Percentiles rank a stretch among this genome's conserved stretches.
These are phyloP conservation scores for Arthrobotrys pseudoclavata DNA, from an alignment of 2,329 filamentous ascomycete species.

Conservation along the genomic window DNA sequence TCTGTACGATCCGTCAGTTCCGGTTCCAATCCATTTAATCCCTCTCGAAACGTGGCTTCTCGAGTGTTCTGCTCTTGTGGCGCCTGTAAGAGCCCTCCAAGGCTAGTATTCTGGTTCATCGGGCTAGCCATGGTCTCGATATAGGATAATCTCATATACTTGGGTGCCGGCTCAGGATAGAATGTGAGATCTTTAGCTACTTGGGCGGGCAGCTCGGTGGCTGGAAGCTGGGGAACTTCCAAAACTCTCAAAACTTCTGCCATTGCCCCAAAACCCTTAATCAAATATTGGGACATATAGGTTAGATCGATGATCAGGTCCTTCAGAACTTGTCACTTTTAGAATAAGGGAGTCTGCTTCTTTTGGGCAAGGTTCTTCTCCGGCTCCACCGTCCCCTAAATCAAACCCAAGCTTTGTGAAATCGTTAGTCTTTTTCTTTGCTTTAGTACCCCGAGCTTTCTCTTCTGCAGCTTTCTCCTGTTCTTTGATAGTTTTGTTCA, in stretches of 20 bases:
- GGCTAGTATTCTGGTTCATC: background rate
- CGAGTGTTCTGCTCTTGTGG: background rate
- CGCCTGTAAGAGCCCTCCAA: background rate
- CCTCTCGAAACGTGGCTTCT: background rate
- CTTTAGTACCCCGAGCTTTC: too few relatives aligned
- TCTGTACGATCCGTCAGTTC: background rate
- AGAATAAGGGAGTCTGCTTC: background rate
- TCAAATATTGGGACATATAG: conserved; percentile 2
- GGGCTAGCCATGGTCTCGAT: conserved; percentile 13
- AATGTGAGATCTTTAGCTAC: background rate
- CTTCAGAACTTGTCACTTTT: conserved; percentile 20
- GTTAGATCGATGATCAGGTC: background rate
- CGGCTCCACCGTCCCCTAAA: background rate
- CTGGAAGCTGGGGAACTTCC: conserved; percentile 24
- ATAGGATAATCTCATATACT: conserved; percentile 2
- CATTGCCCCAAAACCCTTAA: conserved; percentile 21
- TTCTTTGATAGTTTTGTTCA: conserved; percentile 8
- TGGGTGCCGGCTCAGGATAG: background rate
- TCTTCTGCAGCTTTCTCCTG: background rate
- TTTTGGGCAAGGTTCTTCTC: background rate
- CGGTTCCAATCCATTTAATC: background rate
- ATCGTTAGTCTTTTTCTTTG: background rate
- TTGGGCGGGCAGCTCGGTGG: conserved; percentile 3
- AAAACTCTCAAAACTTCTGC: conserved; percentile 46
- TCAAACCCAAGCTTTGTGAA: background rate